phyloP scores from a whole-genome alignment of 305 asterid species.

The Stenogyne calaminthoides region DNA sequence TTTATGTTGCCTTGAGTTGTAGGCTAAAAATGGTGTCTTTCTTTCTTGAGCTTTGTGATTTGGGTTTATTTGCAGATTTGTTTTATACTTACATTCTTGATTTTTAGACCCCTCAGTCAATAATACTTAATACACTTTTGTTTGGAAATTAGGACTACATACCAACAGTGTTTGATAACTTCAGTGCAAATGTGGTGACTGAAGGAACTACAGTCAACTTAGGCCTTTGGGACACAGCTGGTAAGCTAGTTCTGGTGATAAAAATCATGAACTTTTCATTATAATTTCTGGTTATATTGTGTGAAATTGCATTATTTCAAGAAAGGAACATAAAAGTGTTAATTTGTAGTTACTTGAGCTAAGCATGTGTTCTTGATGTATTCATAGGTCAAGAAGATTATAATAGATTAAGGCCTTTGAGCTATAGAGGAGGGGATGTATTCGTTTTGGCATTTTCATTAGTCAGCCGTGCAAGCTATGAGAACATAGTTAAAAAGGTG shows the following conservation, averaged over 20 bases:
- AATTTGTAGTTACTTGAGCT: background rate
- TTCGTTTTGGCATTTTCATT: conserved; percentile 66
- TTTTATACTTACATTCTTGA: background rate
- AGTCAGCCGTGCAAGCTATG: conserved; percentile 81
- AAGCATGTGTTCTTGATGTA: background rate
- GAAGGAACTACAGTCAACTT: conserved; percentile 93
- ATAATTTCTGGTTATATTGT: background rate
- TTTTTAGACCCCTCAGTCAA: background rate
- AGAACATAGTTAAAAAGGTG: conserved; percentile 82
- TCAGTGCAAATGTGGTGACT: conserved; percentile 95
- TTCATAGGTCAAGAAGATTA: conserved; percentile 83
- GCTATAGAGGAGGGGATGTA: conserved; percentile 87
- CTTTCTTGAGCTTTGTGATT: background rate
- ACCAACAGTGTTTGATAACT: conserved; percentile 95
- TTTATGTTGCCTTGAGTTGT: background rate
- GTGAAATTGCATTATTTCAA: background rate
- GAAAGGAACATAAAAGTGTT: background rate
- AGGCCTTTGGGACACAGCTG: conserved; percentile 99
- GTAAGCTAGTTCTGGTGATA: conserved; percentile 33
- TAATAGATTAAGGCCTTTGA: conserved; percentile 83
- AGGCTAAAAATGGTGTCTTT: background rate
- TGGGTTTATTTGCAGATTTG: background rate
- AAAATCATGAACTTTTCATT: background rate
- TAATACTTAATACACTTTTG: conserved; percentile 3
- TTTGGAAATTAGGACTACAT: conserved; percentile 72